Conservation (phyloP, 2,329 filamentous ascomycete species). For the Talaromyces albobiverticillius region DNA sequence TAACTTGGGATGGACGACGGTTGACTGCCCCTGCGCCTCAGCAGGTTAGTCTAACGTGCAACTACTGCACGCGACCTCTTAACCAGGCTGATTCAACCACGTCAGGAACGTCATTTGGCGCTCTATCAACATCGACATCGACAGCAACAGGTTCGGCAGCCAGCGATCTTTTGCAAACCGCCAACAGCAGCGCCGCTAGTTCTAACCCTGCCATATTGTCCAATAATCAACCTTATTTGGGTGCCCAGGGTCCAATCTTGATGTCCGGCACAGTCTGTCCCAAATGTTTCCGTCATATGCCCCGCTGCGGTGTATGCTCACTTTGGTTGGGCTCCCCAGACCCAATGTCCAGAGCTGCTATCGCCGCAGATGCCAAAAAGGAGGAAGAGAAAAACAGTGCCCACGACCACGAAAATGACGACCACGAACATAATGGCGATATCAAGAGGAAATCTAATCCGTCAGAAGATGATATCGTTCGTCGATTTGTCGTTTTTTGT, state of each 20-base stretch:
- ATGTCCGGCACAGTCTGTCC: constrained; percentile 57
- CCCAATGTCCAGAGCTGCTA: constrained; percentile 43
- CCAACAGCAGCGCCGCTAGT: constrained; percentile 1
- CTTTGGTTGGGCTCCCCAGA: constrained; percentile 61
- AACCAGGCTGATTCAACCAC: constrained; percentile 43
- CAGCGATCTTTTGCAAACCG: constrained; percentile 6
- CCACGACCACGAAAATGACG: not conserved
- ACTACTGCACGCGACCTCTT: constrained; percentile 58
- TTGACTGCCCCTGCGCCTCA: constrained; percentile 50
- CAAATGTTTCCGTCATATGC: constrained; percentile 61
- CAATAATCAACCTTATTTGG: constrained; percentile 10
- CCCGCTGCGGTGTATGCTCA: constrained; percentile 61
- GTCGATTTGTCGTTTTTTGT: constrained; percentile 59
- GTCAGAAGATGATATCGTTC: constrained; percentile 47
- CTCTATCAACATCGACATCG: constrained; percentile 29
- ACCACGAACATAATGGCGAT: constrained; percentile 1
- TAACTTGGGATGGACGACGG: constrained; percentile 48
- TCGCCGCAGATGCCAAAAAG: constrained; percentile 31
- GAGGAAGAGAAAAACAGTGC: constrained; percentile 12
- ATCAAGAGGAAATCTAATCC: constrained; percentile 11
- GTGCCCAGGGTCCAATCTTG: constrained; percentile 12
- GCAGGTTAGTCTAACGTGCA: constrained; percentile 58
- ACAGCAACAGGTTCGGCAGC: constrained; percentile 10
- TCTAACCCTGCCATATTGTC: not conserved
- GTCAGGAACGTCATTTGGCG: constrained; percentile 25